A percentile compares a stretch with the other conserved stretches of the same genome.
Evolutionary conservation across 139 green algal species (phyloP).

Genomic region (Micractinium sp.): DNA sequence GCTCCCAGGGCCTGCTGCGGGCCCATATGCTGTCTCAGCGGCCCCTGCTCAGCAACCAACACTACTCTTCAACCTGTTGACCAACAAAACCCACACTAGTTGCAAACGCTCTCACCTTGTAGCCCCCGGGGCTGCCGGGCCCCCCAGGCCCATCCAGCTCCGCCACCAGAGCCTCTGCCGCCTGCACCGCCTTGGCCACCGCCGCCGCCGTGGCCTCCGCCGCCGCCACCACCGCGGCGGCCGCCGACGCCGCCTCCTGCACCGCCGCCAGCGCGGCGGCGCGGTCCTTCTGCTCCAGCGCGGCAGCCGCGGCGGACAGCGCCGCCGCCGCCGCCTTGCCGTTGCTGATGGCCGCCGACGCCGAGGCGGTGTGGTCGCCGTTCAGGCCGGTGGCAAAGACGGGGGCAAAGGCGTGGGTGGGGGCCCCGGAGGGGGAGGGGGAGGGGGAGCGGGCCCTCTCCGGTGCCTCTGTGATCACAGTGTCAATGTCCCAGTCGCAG

Average conservation of each 20-base stretch:
- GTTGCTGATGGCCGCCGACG: no score
- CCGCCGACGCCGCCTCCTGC: neutral
- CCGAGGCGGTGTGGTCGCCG: no score
- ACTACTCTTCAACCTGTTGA: no score
- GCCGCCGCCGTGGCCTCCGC: conserved; percentile 3
- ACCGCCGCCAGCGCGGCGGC: neutral
- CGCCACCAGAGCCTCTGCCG: conserved; percentile 2
- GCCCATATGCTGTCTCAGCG: no score
- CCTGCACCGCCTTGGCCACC: conserved; percentile 8
- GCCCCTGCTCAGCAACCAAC: no score
- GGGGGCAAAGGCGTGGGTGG: neutral
- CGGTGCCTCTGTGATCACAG: neutral
- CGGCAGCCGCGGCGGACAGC: neutral
- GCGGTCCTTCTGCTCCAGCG: neutral
- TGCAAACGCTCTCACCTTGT: no score
- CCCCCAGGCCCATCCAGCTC: neutral
- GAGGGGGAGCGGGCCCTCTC: neutral
- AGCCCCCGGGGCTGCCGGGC: no score
- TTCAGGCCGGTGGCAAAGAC: no score
- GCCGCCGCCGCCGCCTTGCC: neutral
- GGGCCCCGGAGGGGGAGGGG: neutral
- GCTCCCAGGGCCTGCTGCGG: no score
- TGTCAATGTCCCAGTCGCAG: neutral
- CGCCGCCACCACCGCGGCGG: conserved; percentile 1
- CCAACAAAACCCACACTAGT: no score